Evolutionary conservation across 2,329 filamentous ascomycete species (phyloP).

Genomic region (Neophaeococcomyces aloes): DNA sequence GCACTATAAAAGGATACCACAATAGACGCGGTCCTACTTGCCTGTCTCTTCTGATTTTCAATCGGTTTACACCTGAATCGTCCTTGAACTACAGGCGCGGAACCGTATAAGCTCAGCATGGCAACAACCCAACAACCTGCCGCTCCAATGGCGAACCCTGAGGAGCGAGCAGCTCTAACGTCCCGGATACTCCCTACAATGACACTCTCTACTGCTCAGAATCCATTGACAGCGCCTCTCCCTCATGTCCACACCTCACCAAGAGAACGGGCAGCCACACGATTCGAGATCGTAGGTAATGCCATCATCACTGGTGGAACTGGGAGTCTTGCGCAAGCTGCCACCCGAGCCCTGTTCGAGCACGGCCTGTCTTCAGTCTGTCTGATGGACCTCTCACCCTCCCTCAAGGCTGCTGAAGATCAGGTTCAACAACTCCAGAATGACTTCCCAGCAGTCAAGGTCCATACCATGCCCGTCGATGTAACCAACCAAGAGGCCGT

Average conservation of each 20-base stretch:
- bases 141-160: constrained; percentile 7
- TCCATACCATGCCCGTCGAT: constrained; percentile 46
- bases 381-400: constrained; percentile 49
- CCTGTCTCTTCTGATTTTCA: not conserved
- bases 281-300: constrained; percentile 26
- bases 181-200: constrained; percentile 20
- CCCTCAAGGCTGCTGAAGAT: constrained; percentile 27
- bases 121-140: not conserved
- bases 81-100: not conserved
- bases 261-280: constrained; percentile 22
- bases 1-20: too few species aligned
- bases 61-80: not conserved
- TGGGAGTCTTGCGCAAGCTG: constrained; percentile 51
- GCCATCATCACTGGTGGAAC: constrained; percentile 52
- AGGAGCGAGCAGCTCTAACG: constrained; percentile 19
- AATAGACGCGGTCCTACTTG: too few species aligned
- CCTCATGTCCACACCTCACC: constrained; percentile 20
- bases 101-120: not conserved
- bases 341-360: constrained; percentile 54
- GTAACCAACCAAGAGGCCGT: constrained; percentile 45
- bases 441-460: constrained; percentile 45
- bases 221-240: constrained; percentile 24
- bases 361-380: constrained; percentile 52
- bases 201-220: constrained; percentile 18
- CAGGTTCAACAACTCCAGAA: constrained; percentile 38